Percentiles rank a stretch among this genome's conserved stretches.
These are phyloP conservation scores for Gracilaria domingensis DNA, from an alignment of 23 red algal genomes.

Conservation along the genomic window DNA sequence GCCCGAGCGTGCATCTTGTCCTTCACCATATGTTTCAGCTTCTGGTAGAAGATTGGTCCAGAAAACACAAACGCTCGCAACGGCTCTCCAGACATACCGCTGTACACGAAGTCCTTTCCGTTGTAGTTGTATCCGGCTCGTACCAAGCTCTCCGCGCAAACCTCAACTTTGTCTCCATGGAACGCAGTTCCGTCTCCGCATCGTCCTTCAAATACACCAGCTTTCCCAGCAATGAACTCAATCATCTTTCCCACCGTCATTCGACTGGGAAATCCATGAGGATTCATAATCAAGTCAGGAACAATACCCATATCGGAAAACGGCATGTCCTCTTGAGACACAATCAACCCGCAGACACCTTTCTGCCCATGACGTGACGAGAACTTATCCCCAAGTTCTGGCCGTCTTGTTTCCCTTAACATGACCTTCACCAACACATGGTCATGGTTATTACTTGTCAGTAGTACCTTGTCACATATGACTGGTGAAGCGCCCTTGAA, in stretches of 20 bases:
- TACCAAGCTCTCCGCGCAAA: slow-evolving; percentile 70
- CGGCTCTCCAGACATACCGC: slow-evolving; percentile 90
- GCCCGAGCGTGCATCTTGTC: slow-evolving; percentile 95
- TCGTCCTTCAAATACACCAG: slow-evolving; percentile 82
- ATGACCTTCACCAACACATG: slow-evolving; percentile 91
- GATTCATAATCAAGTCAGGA: slow-evolving; percentile 98
- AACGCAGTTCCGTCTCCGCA: slow-evolving; percentile 92
- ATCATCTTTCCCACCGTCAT: slow-evolving; percentile 99
- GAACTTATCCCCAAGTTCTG: slow-evolving; percentile 97
- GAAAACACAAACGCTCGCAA: slow-evolving; percentile 89
- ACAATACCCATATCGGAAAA: slow-evolving; percentile 92
- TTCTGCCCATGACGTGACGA: slow-evolving; percentile 98
- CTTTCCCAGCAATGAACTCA: slow-evolving; percentile 95
- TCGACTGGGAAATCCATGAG: slow-evolving; percentile 94
- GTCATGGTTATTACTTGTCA: slow-evolving; percentile 77
- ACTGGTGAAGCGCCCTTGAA: slow-evolving; percentile 66
- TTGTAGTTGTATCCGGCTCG: slow-evolving; percentile 88
- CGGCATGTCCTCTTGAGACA: slow-evolving; percentile 90
- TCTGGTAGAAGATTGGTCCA: slow-evolving; percentile 98
- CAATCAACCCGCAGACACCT: slow-evolving; percentile 91
- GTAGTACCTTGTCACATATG: slow-evolving; percentile 75
- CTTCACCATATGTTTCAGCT: slow-evolving; percentile 97
- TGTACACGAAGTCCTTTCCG: slow-evolving; percentile 97
- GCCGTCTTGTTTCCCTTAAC: slow-evolving; percentile 87
- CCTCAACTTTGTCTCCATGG: slow-evolving; percentile 78